Conservation (phyloP, 495 filamentous ascomycete genomes). For the Aspergillus egyptiacus region DNA sequence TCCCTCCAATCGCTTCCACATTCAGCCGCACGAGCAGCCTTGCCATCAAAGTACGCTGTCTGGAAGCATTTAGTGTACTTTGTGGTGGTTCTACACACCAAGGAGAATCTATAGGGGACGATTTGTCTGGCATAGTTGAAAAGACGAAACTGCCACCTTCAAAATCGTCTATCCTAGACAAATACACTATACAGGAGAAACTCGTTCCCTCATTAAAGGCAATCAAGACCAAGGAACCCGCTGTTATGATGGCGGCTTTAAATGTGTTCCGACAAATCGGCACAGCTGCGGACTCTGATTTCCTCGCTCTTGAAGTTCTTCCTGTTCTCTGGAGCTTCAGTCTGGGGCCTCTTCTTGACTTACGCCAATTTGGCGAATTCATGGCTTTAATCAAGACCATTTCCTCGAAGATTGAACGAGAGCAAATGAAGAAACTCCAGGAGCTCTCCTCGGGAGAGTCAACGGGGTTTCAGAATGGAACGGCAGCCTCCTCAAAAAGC, state of each 20-base stretch:
- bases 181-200: slow-evolving; percentile 96
- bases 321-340: slow-evolving; percentile 89
- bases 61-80: slow-evolving; percentile 83
- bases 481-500: slow-evolving; percentile 24
- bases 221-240: slow-evolving; percentile 97
- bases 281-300: slow-evolving; percentile 78
- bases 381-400: slow-evolving; percentile 80
- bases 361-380: slow-evolving; percentile 80
- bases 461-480: slow-evolving; percentile 32
- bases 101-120: slow-evolving; percentile 50
- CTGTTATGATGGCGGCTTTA: slow-evolving; percentile 92
- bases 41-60: slow-evolving; percentile 83
- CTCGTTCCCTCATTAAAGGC: slow-evolving; percentile 82
- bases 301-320: slow-evolving; percentile 83
- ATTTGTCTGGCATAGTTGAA: slow-evolving; percentile 59
- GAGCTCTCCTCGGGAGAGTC: slow-evolving; percentile 60
- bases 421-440: slow-evolving; percentile 79
- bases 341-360: slow-evolving; percentile 79
- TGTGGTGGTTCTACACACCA: slow-evolving; percentile 62
- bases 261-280: slow-evolving; percentile 79
- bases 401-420: slow-evolving; percentile 74
- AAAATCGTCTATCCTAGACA: slow-evolving; percentile 77
- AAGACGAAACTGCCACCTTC: slow-evolving; percentile 46
- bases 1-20: slow-evolving; percentile 80
- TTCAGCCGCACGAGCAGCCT: slow-evolving; percentile 91